phyloP scores from a whole-genome alignment of 2,329 filamentous ascomycete species.

The Fulvia fulva region DNA sequence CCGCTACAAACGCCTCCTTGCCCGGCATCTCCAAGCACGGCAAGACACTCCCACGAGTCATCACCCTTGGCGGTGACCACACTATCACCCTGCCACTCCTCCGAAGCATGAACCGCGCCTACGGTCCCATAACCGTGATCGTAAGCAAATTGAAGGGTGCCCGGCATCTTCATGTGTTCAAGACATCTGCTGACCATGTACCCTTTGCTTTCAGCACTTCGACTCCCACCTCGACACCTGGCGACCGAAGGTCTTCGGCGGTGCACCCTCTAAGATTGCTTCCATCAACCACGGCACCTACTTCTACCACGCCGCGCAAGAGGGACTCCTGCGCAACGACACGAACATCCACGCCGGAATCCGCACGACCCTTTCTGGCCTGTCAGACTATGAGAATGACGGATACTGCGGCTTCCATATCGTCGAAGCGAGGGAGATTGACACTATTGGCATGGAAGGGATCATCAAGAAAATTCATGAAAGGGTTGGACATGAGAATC shows the following conservation, averaged over 20 bases:
- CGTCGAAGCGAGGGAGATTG: conserved; percentile 69
- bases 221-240: conserved; percentile 59
- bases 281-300: conserved; percentile 81
- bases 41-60: conserved; percentile 73
- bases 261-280: conserved; percentile 70
- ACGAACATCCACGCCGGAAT: conserved; percentile 86
- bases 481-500: conserved; percentile 61
- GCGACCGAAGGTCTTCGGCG: conserved; percentile 83
- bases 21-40: conserved; percentile 66
- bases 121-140: conserved; percentile 63
- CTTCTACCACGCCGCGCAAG: conserved; percentile 76
- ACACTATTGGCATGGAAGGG: conserved; percentile 62
- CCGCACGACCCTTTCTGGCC: conserved; percentile 73
- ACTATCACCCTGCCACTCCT: conserved; percentile 59
- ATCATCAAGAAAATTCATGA: conserved; percentile 76
- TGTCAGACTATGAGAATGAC: conserved; percentile 79
- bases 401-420: conserved; percentile 82
- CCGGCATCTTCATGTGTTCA: too few relatives aligned
- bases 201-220: too few relatives aligned
- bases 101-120: conserved; percentile 59
- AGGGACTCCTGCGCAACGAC: conserved; percentile 75
- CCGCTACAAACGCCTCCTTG: conserved; percentile 64
- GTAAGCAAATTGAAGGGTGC: too few relatives aligned
- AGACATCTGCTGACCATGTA: too few relatives aligned
- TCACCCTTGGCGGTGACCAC: conserved; percentile 64